phyloP scores from a whole-genome alignment of 1,139 yeast species.

The Saccharomycopsis crataegensis region DNA sequence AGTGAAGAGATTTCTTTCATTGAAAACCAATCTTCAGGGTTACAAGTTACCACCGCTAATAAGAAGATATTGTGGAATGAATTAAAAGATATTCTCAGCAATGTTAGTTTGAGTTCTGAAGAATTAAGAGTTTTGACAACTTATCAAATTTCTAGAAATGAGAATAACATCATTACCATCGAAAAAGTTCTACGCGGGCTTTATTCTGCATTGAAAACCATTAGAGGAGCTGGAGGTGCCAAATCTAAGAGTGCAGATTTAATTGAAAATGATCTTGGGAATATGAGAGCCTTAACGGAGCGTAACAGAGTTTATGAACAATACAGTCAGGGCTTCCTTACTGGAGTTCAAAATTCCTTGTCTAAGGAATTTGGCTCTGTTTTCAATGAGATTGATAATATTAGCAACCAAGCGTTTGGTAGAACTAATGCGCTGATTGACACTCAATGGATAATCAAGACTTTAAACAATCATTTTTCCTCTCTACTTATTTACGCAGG shows the following conservation, averaged over 20 bases:
- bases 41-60: slow-evolving; percentile 79
- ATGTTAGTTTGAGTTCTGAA: slow-evolving; percentile 56
- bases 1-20: slow-evolving; percentile 63
- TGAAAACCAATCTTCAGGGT: slow-evolving; percentile 72
- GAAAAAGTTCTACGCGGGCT: slow-evolving; percentile 56
- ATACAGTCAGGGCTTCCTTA: slow-evolving; percentile 46
- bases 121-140: slow-evolving; percentile 44
- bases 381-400: slow-evolving; percentile 29
- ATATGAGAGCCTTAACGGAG: slow-evolving; percentile 69
- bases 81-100: slow-evolving; percentile 56
- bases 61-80: slow-evolving; percentile 68
- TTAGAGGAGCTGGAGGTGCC: slow-evolving; percentile 37
- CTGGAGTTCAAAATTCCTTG: slow-evolving; percentile 41
- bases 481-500: slow-evolving; percentile 51
- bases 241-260: slow-evolving; percentile 25
- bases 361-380: slow-evolving; percentile 36
- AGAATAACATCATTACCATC: slow-evolving; percentile 38
- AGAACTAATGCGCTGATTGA: slow-evolving; percentile 5
- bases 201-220: slow-evolving; percentile 57
- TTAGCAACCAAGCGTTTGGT: slow-evolving; percentile 8
- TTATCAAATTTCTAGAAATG: slow-evolving; percentile 43
- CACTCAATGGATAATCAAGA: slow-evolving; percentile 24
- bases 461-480: slow-evolving; percentile 31
- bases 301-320: slow-evolving; percentile 55
- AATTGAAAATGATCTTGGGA: slow-evolving; percentile 43